Percentiles rank a stretch among this genome's conserved stretches.
Conservation (phyloP, 2,329 filamentous ascomycete genomes). For the Aspergillus transmontanensis region DNA sequence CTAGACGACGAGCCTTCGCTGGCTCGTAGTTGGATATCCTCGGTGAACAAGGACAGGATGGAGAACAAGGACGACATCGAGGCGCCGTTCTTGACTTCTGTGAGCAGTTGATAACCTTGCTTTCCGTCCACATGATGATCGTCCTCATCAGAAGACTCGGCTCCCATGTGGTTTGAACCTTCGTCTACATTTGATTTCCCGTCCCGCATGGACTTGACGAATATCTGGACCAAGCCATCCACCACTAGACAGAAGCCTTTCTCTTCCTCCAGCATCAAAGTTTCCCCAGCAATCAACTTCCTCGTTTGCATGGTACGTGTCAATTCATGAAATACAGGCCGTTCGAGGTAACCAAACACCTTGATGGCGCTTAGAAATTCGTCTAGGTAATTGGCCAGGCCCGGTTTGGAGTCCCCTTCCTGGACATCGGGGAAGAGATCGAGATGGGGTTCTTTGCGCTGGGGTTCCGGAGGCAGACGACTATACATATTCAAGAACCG, state of each 20-base stretch:
- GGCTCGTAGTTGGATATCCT: slow-evolving; percentile 80
- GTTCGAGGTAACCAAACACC: slow-evolving; percentile 95
- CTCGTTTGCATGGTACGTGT: slow-evolving; percentile 97
- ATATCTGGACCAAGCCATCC: slow-evolving; percentile 94
- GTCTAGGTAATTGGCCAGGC: slow-evolving; percentile 92
- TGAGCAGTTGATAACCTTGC: slow-evolving; percentile 91
- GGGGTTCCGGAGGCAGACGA: slow-evolving; percentile 87
- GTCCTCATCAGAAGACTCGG: slow-evolving; percentile 68
- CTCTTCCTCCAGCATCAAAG: slow-evolving; percentile 91
- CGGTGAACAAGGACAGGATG: slow-evolving; percentile 94
- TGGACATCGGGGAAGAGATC: slow-evolving; percentile 93
- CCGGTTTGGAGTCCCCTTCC: slow-evolving; percentile 85
- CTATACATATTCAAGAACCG: slow-evolving; percentile 97
- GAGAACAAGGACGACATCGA: slow-evolving; percentile 99
- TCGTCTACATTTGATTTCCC: slow-evolving; percentile 42
- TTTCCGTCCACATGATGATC: slow-evolving; percentile 63
- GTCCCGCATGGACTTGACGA: slow-evolving; percentile 81
- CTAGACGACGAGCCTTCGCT: slow-evolving; percentile 57
- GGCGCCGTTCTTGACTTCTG: slow-evolving; percentile 95
- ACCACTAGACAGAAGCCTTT: slow-evolving; percentile 98
- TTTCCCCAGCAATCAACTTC: slow-evolving; percentile 94
- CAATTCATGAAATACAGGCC: slow-evolving; percentile 95
- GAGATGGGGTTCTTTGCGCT: slow-evolving; percentile 92
- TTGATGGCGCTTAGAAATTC: slow-evolving; percentile 99
- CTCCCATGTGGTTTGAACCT: slow-evolving; percentile 40